These are phyloP conservation scores for Tetrapisispora phaffii DNA, from an alignment of 805 yeast species.

Conservation along the genomic window DNA sequence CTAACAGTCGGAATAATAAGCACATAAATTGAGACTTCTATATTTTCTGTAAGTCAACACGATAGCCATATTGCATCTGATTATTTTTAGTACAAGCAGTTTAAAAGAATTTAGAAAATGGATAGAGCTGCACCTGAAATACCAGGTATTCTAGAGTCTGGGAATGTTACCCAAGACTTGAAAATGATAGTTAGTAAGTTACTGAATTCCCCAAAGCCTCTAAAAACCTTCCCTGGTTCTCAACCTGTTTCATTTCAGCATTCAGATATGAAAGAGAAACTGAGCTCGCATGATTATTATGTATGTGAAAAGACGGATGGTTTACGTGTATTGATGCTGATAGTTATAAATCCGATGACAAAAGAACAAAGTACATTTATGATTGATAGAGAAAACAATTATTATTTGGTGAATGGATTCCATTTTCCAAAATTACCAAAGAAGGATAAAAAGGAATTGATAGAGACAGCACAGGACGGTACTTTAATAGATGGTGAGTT, in stretches of 20 bases:
- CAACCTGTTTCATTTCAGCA: constrained; percentile 90
- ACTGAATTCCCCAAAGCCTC: constrained; percentile 42
- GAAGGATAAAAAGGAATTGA: constrained; percentile 24
- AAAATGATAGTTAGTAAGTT: constrained; percentile 58
- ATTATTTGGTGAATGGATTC: constrained; percentile 67
- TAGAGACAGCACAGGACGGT: constrained; percentile 63
- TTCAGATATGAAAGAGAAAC: constrained; percentile 52
- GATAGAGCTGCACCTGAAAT: constrained; percentile 62
- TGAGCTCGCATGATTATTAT: constrained; percentile 66
- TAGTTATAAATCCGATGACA: constrained; percentile 51
- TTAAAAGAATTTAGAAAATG: constrained; percentile 6
- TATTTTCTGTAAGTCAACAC: no score
- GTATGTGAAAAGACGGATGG: constrained; percentile 98
- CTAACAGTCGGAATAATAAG: no score
- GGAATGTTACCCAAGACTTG: constrained; percentile 57
- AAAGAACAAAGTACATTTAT: constrained; percentile 83
- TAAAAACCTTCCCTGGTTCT: constrained; percentile 67
- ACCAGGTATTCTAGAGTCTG: constrained; percentile 76
- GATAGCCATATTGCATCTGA: no score
- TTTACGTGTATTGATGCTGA: constrained; percentile 66
- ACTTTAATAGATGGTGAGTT: constrained; percentile 91
- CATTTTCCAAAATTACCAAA: constrained; percentile 61
- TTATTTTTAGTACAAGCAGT: not conserved
- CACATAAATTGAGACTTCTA: no score
- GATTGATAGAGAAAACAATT: constrained; percentile 83